phyloP scores from a whole-genome alignment of 1,284 basidiomycete genomes.

The Dichomitus squalens region DNA sequence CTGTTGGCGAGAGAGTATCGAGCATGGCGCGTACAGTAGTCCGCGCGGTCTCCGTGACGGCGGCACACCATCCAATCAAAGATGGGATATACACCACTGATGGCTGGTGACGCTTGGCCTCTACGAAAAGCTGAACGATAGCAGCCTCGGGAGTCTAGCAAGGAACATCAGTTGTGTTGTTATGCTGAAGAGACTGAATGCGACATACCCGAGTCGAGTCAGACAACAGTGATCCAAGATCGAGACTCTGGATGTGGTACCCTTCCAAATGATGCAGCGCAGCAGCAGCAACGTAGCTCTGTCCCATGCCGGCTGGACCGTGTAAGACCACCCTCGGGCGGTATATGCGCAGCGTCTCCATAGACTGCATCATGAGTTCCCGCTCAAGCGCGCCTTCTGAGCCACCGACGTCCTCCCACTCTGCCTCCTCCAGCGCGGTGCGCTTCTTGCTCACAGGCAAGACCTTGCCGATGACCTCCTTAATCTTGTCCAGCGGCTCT shows the following conservation, averaged over 20 bases:
- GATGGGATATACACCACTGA: slow-evolving; percentile 96
- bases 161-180: not conserved
- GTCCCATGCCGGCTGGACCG: slow-evolving; percentile 88
- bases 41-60: slow-evolving; percentile 84
- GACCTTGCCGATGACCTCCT: slow-evolving; percentile 66
- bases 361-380: slow-evolving; percentile 86
- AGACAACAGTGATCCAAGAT: slow-evolving; percentile 86
- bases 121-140: slow-evolving; percentile 95
- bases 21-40: slow-evolving; percentile 90
- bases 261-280: slow-evolving; percentile 94
- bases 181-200: not conserved
- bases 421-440: slow-evolving; percentile 90
- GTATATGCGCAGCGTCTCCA: slow-evolving; percentile 90
- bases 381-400: slow-evolving; percentile 78
- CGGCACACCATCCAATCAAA: slow-evolving; percentile 83
- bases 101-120: slow-evolving; percentile 97
- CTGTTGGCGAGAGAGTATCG: slow-evolving; percentile 87
- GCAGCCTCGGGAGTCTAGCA: slow-evolving; percentile 86
- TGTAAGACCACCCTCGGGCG: slow-evolving; percentile 88
- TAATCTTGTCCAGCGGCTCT: slow-evolving; percentile 71
- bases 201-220: slow-evolving; percentile 85
- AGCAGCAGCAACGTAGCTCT: slow-evolving; percentile 87
- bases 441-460: slow-evolving; percentile 77
- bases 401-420: slow-evolving; percentile 76
- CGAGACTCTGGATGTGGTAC: slow-evolving; percentile 92